Percentiles rank a stretch among this genome's conserved stretches.
phyloP scores from a whole-genome alignment of 2,329 filamentous ascomycete genomes.

The Esteya vermicola region DNA sequence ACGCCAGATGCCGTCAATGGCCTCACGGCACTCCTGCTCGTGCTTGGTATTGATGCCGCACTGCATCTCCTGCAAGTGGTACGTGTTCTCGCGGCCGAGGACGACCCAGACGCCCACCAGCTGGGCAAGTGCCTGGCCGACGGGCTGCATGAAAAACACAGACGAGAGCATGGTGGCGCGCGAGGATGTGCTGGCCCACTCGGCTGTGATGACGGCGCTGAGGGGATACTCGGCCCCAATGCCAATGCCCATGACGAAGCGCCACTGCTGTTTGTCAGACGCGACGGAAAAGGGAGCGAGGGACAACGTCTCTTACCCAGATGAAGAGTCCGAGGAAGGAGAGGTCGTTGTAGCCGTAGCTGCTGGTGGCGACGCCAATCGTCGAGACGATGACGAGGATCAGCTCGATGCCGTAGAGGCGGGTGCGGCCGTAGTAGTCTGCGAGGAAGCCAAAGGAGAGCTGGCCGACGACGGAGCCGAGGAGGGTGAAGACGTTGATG shows the following conservation, averaged over 20 bases:
- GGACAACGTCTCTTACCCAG: slow-evolving; percentile 20
- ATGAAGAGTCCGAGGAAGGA: slow-evolving; percentile 35
- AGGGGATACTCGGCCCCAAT: slow-evolving; percentile 58
- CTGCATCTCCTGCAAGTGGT: slow-evolving; percentile 27
- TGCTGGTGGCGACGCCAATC: slow-evolving; percentile 40
- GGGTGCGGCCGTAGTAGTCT: slow-evolving; percentile 38
- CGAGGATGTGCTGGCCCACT: slow-evolving; percentile 49
- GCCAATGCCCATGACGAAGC: slow-evolving; percentile 41
- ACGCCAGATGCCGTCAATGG: slow-evolving; percentile 49
- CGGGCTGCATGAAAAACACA: slow-evolving; percentile 56
- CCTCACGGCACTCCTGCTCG: slow-evolving; percentile 28
- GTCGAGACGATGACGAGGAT: slow-evolving; percentile 41
- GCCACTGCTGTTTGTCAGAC: slow-evolving; percentile 21
- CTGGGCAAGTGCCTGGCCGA: slow-evolving; percentile 52
- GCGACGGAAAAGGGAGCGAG: neutral
- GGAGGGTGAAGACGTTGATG: slow-evolving; percentile 37
- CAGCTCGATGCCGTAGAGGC: slow-evolving; percentile 41
- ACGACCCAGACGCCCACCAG: slow-evolving; percentile 42
- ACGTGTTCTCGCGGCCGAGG: slow-evolving; percentile 27
- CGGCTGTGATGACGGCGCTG: slow-evolving; percentile 52
- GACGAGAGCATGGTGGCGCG: slow-evolving; percentile 52
- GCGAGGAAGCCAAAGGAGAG: slow-evolving; percentile 38
- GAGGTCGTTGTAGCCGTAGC: slow-evolving; percentile 32
- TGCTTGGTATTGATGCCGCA: slow-evolving; percentile 31
- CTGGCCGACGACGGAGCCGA: slow-evolving; percentile 37